Evolutionary conservation across 371 early-diverging fungal genomes (phyloP), one percentile per base, ranked within the genome.

Genomic region (Mucor circinelloides): DNA sequence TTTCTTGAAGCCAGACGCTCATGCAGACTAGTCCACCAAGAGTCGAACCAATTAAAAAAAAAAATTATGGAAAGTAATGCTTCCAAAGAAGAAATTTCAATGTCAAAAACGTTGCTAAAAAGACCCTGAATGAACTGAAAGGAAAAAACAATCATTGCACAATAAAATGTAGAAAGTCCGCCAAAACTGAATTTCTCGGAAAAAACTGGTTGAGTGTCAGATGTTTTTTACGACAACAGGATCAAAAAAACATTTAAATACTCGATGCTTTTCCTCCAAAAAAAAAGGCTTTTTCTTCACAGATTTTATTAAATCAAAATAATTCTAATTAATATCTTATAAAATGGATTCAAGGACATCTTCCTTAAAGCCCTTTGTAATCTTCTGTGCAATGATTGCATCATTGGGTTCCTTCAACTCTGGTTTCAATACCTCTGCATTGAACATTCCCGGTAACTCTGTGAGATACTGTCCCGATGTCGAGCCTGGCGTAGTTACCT

Each of bases 341-440:
- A 60, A 46, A 60, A 67, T 67, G 67, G 67, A 67, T 61, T 67
- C 67, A 32, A 61, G 61, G 62, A 61, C 56, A 28, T n/a, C 67
- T 32, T 50, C 50, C 36, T 66, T 79, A 38, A 57, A 70, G 10
- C 67, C 71, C 27, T 77, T 72, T 57, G 80, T 79, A 15, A 34
- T 81, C 31, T 83, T 81, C 63, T 80, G 83, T 40, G 77, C 73
- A 13, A 52, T 78, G 28, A 64, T 80, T 32, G 82, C 83, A 48
- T 63, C 78, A 28, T 67, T 85, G 32, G 81, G 80, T 70, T 72
- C 80, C 38, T 68, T 81, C 17, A 77, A 78, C 58, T 77, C 75
- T 64, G 84, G 86, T 74, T 72, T 80, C 63, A 81, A 82, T 48
- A 84, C 81, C 5, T 74, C 74, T 52, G 71, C 78, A n/a, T 69